Evolutionary conservation across 2,329 filamentous ascomycete species (phyloP), one percentile per base, ranked within the genome.

Genomic region (Aspergillus quadricinctus): DNA sequence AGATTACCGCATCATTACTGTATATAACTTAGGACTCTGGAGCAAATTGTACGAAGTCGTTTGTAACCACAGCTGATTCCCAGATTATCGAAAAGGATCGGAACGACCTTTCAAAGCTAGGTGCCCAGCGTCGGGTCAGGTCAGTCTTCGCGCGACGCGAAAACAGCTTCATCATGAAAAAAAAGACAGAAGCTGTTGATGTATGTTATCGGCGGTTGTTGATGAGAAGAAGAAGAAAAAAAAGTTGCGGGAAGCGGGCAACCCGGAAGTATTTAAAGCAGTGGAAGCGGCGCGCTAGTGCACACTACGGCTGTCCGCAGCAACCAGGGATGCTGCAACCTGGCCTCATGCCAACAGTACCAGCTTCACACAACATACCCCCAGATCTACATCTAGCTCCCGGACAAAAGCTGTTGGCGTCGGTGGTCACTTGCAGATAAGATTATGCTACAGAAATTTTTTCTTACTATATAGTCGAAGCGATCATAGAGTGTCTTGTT

Each of bases 41-140:
- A 45, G n/a, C 41, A 45, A 45, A 21, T 45, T 45, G 41, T 45
- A 45, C 7, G 28, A 54, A 48, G 27, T 49, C 49, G 52, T 56
- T 57, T 75, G 83, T 88, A 79, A 85, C 85, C 85, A 79, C 84
- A 81, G 83, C 85, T 88, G 85, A 88, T 88, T 88, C 85, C 85
- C 80, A 81, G 78, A 75, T 80, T 81, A 77, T 87, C 84, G 80
- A 75, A 64, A 75, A 80, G 78, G 75, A 79, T 82, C 81, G 75
- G 74, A 83, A 86, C 76, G 82, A 83, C 79, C 78, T 77, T 81
- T 86, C 83, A 82, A 85, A 81, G 76, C 77, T 82, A 81, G 85
- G 85, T 83, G 85, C 85, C 85, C 85, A 88, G 85, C 84, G 79
- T 87, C 82, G 83, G 84, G 84, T 81, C 72, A 66, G 65, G 77